Percentiles rank a stretch among this genome's conserved stretches.
These are phyloP conservation scores for Phyllosticta capitalensis DNA, from an alignment of 2,329 filamentous ascomycete genomes.

Conservation along the genomic window DNA sequence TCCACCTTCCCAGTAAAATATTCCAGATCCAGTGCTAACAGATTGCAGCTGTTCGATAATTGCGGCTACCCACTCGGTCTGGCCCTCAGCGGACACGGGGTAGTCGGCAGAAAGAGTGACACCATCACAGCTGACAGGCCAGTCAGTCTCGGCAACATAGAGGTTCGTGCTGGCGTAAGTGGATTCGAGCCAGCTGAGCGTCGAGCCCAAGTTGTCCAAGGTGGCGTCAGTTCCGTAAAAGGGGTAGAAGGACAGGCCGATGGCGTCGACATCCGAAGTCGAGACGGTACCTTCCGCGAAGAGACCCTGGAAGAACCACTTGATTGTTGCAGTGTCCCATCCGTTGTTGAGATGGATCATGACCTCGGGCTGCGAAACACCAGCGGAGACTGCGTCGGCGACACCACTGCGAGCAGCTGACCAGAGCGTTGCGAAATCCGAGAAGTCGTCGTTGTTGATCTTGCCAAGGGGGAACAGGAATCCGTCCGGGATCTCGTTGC, in stretches of 20 bases:
- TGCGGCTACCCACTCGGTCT: slow-evolving; percentile 51
- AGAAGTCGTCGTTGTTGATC: slow-evolving; percentile 37
- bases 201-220: slow-evolving; percentile 46
- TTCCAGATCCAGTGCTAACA: slow-evolving; percentile 44
- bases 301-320: slow-evolving; percentile 41
- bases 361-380: slow-evolving; percentile 49
- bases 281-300: slow-evolving; percentile 49
- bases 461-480: slow-evolving; percentile 57
- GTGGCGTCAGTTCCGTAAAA: slow-evolving; percentile 56
- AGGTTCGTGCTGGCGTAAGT: slow-evolving; percentile 53
- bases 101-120: slow-evolving; percentile 45
- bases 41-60: slow-evolving; percentile 48
- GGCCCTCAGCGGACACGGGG: slow-evolving; percentile 55
- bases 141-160: slow-evolving; percentile 62
- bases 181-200: slow-evolving; percentile 49
- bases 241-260: slow-evolving; percentile 65
- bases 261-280: slow-evolving; percentile 55
- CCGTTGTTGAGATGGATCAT: slow-evolving; percentile 69
- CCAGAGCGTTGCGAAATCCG: slow-evolving; percentile 55
- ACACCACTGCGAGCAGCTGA: slow-evolving; percentile 56
- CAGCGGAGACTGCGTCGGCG: slow-evolving; percentile 48
- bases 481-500: slow-evolving; percentile 62
- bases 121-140: slow-evolving; percentile 51
- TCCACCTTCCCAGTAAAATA: slow-evolving; percentile 68
- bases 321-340: slow-evolving; percentile 59